Percentiles rank a stretch among this genome's conserved stretches.
phyloP scores from a whole-genome alignment of 345 rosid genomes.

The Syzygium aqueum region DNA sequence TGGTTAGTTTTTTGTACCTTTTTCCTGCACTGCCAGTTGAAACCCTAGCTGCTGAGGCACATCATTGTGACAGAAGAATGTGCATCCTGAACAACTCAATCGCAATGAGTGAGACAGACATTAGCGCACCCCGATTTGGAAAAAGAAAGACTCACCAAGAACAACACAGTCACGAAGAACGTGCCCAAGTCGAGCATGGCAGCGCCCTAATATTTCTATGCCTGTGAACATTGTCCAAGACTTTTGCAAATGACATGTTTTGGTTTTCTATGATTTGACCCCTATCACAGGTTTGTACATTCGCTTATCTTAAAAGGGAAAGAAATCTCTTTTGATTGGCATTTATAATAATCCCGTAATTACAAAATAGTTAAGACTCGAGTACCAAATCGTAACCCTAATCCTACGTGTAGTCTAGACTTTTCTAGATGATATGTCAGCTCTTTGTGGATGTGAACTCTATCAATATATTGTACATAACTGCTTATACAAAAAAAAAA shows the following conservation, averaged over 20 bases:
- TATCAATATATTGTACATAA: neutral
- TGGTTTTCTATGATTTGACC: neutral
- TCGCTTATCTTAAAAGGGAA: neutral
- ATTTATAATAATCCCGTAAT: neutral
- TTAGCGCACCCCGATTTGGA: neutral
- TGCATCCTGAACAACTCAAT: neutral
- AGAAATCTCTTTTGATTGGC: neutral
- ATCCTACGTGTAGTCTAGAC: fast-evolving
- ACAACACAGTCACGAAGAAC: neutral
- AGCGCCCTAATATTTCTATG: neutral
- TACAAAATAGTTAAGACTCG: neutral
- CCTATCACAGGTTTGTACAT: neutral
- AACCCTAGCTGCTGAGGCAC: neutral
- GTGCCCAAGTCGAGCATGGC: neutral
- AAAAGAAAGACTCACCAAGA: neutral
- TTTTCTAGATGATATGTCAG: neutral
- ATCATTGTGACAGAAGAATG: neutral
- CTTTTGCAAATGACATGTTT: neutral
- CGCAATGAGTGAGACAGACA: neutral
- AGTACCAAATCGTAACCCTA: neutral
- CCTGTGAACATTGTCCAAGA: neutral
- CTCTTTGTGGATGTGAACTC: neutral
- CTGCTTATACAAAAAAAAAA: fast-evolving
- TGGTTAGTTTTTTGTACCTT: neutral
- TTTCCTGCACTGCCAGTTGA: neutral